A percentile compares a stretch with the other conserved stretches of the same genome.
These are phyloP conservation scores for Xylaria sp. DNA, from an alignment of 2,329 filamentous ascomycete genomes.

Conservation along the genomic window DNA sequence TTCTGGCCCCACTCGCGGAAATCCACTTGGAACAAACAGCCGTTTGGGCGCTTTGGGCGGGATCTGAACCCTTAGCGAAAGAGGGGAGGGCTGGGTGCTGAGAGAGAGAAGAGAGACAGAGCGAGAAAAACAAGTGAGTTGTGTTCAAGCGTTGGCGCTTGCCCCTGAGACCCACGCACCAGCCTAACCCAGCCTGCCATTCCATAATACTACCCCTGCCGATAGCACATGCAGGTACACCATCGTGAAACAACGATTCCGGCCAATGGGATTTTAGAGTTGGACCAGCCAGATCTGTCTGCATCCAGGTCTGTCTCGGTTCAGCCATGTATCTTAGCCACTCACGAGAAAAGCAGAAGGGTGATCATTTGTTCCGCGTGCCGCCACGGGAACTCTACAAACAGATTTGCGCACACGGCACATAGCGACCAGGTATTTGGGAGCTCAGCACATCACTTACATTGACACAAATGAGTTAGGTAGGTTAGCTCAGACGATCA, in stretches of 20 bases:
- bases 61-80: conserved; percentile 10
- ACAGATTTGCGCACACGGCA: conserved; percentile 5
- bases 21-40: conserved; percentile 8
- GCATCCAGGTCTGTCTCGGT: conserved; percentile 2
- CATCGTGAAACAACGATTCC: conserved; percentile 46
- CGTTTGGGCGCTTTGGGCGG: conserved; percentile 5
- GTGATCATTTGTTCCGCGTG: conserved; percentile 23
- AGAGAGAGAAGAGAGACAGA: background rate
- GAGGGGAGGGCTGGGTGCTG: conserved; percentile 9
- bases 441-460: conserved; percentile 8
- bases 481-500: conserved; percentile 21
- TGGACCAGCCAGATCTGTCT: conserved; percentile 1
- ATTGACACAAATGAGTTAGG: background rate
- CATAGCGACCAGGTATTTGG: conserved; percentile 19
- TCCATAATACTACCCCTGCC: conserved; percentile 30
- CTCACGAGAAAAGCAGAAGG: conserved; percentile 5
- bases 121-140: background rate
- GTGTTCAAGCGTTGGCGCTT: conserved; percentile 30
- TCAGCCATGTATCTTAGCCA: conserved; percentile 14
- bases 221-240: conserved; percentile 48
- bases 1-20: conserved; percentile 37
- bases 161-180: conserved; percentile 46
- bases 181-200: conserved; percentile 19
- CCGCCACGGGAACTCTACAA: conserved; percentile 20
- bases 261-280: conserved; percentile 38